Base-by-base conservation (phyloP, 805 yeast genomes). In the Kuraishia floccosa region DNA sequence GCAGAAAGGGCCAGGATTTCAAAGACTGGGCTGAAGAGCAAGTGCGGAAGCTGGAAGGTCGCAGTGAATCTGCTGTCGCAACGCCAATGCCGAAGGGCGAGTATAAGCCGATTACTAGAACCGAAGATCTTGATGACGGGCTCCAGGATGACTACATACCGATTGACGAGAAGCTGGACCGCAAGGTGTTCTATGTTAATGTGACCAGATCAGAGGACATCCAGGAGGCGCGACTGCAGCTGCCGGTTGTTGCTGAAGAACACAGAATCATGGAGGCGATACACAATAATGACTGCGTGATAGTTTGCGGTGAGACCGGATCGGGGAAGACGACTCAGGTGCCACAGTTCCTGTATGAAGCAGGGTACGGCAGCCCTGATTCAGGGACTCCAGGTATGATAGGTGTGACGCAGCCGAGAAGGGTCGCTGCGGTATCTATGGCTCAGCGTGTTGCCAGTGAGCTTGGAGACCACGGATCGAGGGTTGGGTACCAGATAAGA, bases 301-400 rank as follows among this genome's bases (percentile, higher is more conserved):
- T 91, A 10, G 66, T 91, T 17, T 89, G 96, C 59, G 98, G 98
- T 64, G 97, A 87, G 45, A 91, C 98, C 1, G 98, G 98, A 44
- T 86, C 96, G 3, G 98, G 98, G 56, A 91, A 91, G 52, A 91
- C 98, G 2, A 91, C 99, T 0, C 99, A 91, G 56, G 87, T 91
- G 4, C 98, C 99, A 0, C 99, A 91, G 50, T 91, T 91, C 46
- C 56, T 91, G 27, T 85, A 76, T 47, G 99, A 91, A 54, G 73
- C 94, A 1, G 97, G 97, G 2, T 89, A 79, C 48, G 96, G 96
- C 4, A 52, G 57, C 27, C 41, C 50, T 5, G 64, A 66, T 6
- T 58, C 73, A 5, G 73, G 72, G 6, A 72, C 75, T 9, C 89
- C 95, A 0, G 97, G 97, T 1, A 80, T 89, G 87, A 84, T 91